Percentiles rank a stretch among this genome's conserved stretches.
Conservation (phyloP, 495 filamentous ascomycete genomes). For the Pseudomonodictys pantanalensis region DNA sequence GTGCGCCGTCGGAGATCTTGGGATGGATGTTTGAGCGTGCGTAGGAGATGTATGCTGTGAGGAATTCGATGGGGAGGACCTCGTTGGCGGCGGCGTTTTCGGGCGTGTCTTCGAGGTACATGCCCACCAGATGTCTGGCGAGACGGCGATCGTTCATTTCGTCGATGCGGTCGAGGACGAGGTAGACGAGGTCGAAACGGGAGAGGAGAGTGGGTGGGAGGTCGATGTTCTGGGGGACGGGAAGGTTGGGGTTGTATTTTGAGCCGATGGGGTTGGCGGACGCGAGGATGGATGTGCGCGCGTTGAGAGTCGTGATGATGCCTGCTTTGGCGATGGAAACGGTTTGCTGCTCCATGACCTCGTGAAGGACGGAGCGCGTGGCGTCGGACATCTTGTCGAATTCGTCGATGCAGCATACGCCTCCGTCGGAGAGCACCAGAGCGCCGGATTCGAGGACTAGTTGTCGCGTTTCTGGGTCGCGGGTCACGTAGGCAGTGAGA, state of each 20-base stretch:
- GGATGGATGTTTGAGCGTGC: constrained; percentile 86
- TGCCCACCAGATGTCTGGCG: constrained; percentile 87
- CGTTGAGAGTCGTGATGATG: constrained; percentile 97
- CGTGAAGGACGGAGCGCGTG: constrained; percentile 92
- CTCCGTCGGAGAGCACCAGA: constrained; percentile 90
- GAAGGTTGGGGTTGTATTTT: constrained; percentile 92
- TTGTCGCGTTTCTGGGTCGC: constrained; percentile 90
- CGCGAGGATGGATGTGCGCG: constrained; percentile 87
- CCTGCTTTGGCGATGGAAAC: constrained; percentile 98
- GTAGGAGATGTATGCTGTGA: constrained; percentile 97
- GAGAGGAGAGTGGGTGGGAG: constrained; percentile 91
- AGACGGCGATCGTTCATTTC: constrained; percentile 83
- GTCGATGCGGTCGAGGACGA: constrained; percentile 89
- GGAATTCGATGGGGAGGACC: constrained; percentile 88
- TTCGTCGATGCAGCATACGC: constrained; percentile 98
- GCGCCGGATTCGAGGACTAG: constrained; percentile 96
- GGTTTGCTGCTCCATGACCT: constrained; percentile 99
- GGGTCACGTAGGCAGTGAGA: constrained; percentile 96
- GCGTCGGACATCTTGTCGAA: constrained; percentile 99
- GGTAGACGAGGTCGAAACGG: constrained; percentile 93
- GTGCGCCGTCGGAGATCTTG: constrained; percentile 69
- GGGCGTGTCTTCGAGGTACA: constrained; percentile 94
- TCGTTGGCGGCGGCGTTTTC: constrained; percentile 75
- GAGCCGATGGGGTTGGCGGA: constrained; percentile 97
- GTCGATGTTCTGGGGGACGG: constrained; percentile 97